These are phyloP conservation scores for Lipomyces orientalis DNA, from an alignment of 805 yeast species.

Conservation along the genomic window DNA sequence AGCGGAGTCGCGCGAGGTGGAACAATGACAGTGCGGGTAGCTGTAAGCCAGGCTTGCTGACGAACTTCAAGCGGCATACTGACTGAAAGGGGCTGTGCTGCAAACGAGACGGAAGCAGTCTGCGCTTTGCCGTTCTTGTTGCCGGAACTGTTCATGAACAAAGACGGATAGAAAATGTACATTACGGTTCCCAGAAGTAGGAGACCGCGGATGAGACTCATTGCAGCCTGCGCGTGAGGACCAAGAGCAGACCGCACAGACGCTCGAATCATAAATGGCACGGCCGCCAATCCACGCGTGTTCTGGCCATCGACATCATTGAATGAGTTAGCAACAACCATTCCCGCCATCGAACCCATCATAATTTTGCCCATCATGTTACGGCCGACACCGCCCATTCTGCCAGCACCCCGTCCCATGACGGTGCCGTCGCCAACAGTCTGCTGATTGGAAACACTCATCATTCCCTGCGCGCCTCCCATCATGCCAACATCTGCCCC, in stretches of 20 bases:
- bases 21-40: conserved; percentile 38
- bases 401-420: background rate
- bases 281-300: conserved; percentile 44
- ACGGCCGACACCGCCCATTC: conserved; percentile 18
- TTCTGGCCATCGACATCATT: conserved; percentile 34
- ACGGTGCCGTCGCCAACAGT: background rate
- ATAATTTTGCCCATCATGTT: conserved; percentile 42
- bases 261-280: conserved; percentile 39
- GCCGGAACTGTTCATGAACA: conserved; percentile 25
- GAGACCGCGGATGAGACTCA: conserved; percentile 37
- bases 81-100: conserved; percentile 21
- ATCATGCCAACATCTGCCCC: conserved; percentile 14
- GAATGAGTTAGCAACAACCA: conserved; percentile 42
- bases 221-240: conserved; percentile 28
- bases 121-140: conserved; percentile 25
- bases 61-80: conserved; percentile 35
- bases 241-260: conserved; percentile 23
- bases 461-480: conserved; percentile 9
- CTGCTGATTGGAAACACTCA: conserved; percentile 8
- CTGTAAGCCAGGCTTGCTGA: conserved; percentile 42
- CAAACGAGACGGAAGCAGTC: conserved; percentile 8
- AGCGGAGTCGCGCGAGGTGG: conserved; percentile 36
- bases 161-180: conserved; percentile 42
- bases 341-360: conserved; percentile 49
- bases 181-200: conserved; percentile 43